phyloP scores from a whole-genome alignment of 1,139 yeast species.

The Yamadazyma songkhlaensis region DNA sequence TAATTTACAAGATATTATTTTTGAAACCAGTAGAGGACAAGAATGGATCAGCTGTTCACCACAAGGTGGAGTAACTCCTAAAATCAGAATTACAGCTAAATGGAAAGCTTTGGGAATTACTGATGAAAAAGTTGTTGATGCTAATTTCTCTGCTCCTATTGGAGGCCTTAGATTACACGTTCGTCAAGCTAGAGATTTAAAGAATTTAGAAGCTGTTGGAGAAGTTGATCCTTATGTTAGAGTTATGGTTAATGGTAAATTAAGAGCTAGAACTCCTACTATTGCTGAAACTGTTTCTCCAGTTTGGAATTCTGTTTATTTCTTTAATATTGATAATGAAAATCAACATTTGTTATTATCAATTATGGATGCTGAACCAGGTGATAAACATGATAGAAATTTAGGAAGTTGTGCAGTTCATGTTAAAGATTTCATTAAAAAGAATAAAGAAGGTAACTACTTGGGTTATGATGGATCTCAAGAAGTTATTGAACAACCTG shows the following conservation, averaged over 20 bases:
- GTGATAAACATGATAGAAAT: constrained; percentile 56
- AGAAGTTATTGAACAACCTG: constrained; percentile 43
- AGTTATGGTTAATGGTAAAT: constrained; percentile 54
- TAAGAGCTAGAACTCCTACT: constrained; percentile 53
- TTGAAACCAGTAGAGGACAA: constrained; percentile 52
- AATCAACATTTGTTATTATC: constrained; percentile 58
- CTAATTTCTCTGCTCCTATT: constrained; percentile 52
- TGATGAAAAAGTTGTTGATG: constrained; percentile 43
- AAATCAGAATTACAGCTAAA: constrained; percentile 49
- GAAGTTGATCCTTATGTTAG: constrained; percentile 72
- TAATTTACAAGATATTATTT: constrained; percentile 51
- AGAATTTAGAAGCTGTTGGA: constrained; percentile 64
- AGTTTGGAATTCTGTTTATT: constrained; percentile 53
- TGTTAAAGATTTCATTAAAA: constrained; percentile 48
- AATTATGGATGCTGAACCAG: constrained; percentile 63
- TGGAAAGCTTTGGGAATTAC: constrained; percentile 74
- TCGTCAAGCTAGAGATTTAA: constrained; percentile 51
- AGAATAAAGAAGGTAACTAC: constrained; percentile 42
- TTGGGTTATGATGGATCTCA: constrained; percentile 52
- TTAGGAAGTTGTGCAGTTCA: constrained; percentile 59
- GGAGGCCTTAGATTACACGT: constrained; percentile 65
- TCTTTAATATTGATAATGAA: constrained; percentile 60
- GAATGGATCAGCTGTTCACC: constrained; percentile 49
- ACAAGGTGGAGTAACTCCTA: constrained; percentile 39
- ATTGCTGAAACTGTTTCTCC: constrained; percentile 59